Percentiles rank a stretch among this genome's conserved stretches.
Evolutionary conservation across 2,329 filamentous ascomycete species (phyloP).

Genomic region (Trematosphaeria pertusa): DNA sequence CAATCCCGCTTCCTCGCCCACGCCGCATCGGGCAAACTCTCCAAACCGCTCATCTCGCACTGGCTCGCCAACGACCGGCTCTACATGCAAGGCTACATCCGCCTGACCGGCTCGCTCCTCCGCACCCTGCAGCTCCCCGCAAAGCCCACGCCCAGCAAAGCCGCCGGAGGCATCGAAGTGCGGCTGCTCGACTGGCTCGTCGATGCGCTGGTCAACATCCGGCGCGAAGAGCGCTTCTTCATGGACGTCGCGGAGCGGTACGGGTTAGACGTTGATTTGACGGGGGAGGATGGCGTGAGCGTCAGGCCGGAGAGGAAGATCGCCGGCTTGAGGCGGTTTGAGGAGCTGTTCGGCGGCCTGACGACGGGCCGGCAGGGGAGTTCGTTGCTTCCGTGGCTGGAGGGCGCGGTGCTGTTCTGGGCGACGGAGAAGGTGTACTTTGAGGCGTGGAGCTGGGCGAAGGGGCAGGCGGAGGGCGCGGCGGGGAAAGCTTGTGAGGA

Average conservation of each 20-base stretch:
- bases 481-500: conserved; percentile 19
- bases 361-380: conserved; percentile 9
- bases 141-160: conserved; percentile 19
- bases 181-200: conserved; percentile 40
- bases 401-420: conserved; percentile 42
- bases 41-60: conserved; percentile 37
- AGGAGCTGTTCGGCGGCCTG: conserved; percentile 31
- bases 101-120: conserved; percentile 30
- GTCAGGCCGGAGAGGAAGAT: conserved; percentile 26
- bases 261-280: conserved; percentile 27
- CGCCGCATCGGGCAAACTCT: conserved; percentile 39
- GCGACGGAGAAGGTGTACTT: conserved; percentile 45
- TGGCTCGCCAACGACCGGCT: conserved; percentile 46
- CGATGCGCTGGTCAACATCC: conserved; percentile 39
- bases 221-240: conserved; percentile 40
- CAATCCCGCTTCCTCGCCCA: conserved; percentile 37
- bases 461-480: conserved; percentile 19
- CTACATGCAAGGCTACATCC: conserved; percentile 43
- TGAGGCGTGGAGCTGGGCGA: conserved; percentile 44
- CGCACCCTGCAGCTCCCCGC: conserved; percentile 21
- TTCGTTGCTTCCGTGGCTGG: conserved; percentile 37
- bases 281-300: not conserved
- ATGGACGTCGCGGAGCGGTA: conserved; percentile 39
- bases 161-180: conserved; percentile 23
- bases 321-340: conserved; percentile 38